These are phyloP conservation scores for Thelonectria blattea DNA, from an alignment of 2,329 filamentous ascomycete genomes.

Conservation along the genomic window DNA sequence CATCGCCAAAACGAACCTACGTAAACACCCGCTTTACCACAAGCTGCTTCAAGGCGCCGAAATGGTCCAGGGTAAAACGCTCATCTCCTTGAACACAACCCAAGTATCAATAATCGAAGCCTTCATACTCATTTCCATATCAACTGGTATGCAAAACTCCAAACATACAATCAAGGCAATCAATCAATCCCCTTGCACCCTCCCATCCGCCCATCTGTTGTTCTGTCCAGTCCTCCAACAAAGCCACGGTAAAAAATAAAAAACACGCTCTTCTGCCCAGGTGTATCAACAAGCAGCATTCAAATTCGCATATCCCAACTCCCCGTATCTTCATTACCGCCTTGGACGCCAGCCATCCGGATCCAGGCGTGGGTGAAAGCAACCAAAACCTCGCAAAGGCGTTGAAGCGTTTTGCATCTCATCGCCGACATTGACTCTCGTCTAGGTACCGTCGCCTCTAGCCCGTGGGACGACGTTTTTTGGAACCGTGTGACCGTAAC, in stretches of 20 bases:
- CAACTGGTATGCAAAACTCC: slow-evolving; percentile 30
- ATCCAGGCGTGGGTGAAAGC: neutral
- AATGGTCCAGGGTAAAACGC: no score
- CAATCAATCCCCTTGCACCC: slow-evolving; percentile 8
- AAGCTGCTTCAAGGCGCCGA: no score
- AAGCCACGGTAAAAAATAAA: slow-evolving; percentile 9
- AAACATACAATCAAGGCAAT: neutral
- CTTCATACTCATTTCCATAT: slow-evolving; percentile 30
- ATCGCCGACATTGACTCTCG: slow-evolving; percentile 5
- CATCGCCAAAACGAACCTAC: no score
- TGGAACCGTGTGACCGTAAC: neutral
- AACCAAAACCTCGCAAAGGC: slow-evolving; percentile 3
- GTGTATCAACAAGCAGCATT: slow-evolving; percentile 25
- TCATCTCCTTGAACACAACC: no score
- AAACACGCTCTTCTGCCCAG: slow-evolving; percentile 23
- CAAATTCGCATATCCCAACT: slow-evolving; percentile 34
- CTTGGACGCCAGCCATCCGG: neutral
- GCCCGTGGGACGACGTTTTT: slow-evolving; percentile 7
- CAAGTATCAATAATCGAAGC: neutral
- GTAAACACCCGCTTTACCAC: no score
- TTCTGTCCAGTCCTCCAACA: slow-evolving; percentile 31
- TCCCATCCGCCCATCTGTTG: slow-evolving; percentile 18
- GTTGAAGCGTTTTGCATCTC: neutral
- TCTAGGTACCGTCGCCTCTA: slow-evolving; percentile 2
- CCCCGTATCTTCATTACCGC: slow-evolving; percentile 15